These are phyloP conservation scores for Aspergillus neoniger DNA, from an alignment of 2,329 filamentous ascomycete species.

Conservation along the genomic window DNA sequence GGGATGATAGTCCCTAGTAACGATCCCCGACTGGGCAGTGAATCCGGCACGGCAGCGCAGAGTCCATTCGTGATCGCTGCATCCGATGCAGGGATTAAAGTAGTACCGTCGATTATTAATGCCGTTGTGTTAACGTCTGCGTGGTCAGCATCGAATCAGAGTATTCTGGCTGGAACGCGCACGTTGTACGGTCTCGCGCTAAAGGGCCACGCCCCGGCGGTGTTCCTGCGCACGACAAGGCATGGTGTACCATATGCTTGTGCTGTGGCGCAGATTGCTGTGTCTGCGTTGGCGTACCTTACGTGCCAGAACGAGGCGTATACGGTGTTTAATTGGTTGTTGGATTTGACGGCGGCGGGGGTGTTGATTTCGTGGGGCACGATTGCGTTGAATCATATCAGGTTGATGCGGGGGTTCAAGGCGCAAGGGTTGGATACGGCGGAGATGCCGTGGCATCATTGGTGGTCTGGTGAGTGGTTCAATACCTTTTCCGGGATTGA, in stretches of 20 bases:
- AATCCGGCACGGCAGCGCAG: constrained; percentile 32
- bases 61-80: constrained; percentile 72
- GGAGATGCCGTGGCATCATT: constrained; percentile 64
- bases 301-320: constrained; percentile 52
- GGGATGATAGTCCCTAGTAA: constrained; percentile 62
- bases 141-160: constrained; percentile 69
- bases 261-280: constrained; percentile 41
- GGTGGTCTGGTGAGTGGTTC: constrained; percentile 57
- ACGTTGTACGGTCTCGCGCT: constrained; percentile 52
- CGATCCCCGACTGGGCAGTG: constrained; percentile 36
- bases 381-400: constrained; percentile 62
- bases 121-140: constrained; percentile 73
- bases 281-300: constrained; percentile 51
- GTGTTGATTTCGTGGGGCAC: constrained; percentile 65
- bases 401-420: constrained; percentile 57
- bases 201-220: constrained; percentile 54
- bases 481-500: not conserved
- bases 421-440: constrained; percentile 55
- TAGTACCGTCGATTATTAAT: constrained; percentile 72
- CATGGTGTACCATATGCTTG: constrained; percentile 50
- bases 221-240: constrained; percentile 43
- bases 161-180: constrained; percentile 58
- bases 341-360: constrained; percentile 62
- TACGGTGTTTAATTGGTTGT: constrained; percentile 67
- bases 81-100: constrained; percentile 65